Conservation (phyloP, 441 rosid species). For the Pelargonium australe region DNA sequence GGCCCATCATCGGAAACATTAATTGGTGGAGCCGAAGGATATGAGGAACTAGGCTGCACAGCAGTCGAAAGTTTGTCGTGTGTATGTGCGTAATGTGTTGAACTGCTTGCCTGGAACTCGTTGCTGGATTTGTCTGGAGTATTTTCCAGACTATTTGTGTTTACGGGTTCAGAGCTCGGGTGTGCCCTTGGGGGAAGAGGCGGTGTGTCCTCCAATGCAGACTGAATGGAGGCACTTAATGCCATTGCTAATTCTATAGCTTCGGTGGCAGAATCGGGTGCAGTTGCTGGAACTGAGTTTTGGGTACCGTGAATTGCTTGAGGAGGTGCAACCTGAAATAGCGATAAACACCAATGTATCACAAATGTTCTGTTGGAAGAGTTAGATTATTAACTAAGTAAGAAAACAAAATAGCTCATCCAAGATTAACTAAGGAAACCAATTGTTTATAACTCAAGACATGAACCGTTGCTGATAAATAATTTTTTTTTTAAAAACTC, state of each 20-base stretch:
- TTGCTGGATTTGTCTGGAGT: conserved; percentile 18
- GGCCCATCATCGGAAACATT: conserved; percentile 29
- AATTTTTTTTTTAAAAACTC: background rate
- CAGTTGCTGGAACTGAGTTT: conserved; percentile 19
- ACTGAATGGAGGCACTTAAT: conserved; percentile 24
- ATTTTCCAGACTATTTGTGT: conserved; percentile 31
- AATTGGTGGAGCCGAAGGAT: conserved; percentile 54
- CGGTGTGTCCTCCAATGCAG: conserved; percentile 17
- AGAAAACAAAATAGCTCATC: background rate
- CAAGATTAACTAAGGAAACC: background rate
- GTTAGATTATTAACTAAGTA: background rate
- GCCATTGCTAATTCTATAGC: conserved; percentile 25
- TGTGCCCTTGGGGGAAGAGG: conserved; percentile 10
- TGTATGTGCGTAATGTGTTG: conserved; percentile 17
- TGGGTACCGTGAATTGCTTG: conserved; percentile 13
- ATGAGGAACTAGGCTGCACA: conserved; percentile 18
- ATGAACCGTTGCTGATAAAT: background rate
- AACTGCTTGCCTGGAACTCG: conserved; percentile 23
- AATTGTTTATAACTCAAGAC: background rate
- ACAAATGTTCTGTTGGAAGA: background rate
- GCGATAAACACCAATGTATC: background rate
- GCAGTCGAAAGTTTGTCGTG: conserved; percentile 9
- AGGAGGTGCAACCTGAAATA: conserved; percentile 28
- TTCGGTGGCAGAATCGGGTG: conserved; percentile 24
- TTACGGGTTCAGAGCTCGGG: conserved; percentile 23